Base-by-base conservation (phyloP, 192 early-diverging fungal species). In the Coemansia sp. region DNA sequence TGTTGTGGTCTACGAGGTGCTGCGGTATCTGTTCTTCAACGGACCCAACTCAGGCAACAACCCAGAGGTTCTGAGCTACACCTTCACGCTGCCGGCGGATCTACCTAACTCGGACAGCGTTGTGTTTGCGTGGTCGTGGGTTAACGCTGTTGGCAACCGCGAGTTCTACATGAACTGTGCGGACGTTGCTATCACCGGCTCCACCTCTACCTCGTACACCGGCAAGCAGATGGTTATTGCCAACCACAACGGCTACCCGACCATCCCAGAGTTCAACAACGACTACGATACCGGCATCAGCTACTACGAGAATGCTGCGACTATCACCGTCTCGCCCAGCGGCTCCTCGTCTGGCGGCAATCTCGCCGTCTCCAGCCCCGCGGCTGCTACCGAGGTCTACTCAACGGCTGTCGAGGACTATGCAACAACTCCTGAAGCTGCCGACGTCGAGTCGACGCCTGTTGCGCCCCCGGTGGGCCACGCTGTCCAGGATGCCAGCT, bases 141-240 rank as follows among this genome's bases (percentile, higher is more conserved):
- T 89, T 52, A 89, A 89, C 57, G 89, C 90, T 18, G 69, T 86
- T 18, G 89, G 87, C 4, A 88, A 88, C 71, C 84, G 86, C 48
- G 91, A 92, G 77, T 90, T 85, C 66, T 92, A 92, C 74, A 89
- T 87, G 86, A 86, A 88, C 64, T 91, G 90, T 64, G 90, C 87
- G n/a, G 89, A 91, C 73, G 81, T 92, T 40, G 84, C 84, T 49
- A 85, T 91, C 67, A 61, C 69, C 5, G 85, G 87, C 15, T 68
- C 74, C 2, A 18, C 46, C 16, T 52, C 69, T 1, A 56, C 41
- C 5, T 64, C 71, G 45, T 76, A 83, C 60, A 84, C 88, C 0
- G 84, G 84, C 49, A 82, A 79, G 68, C 59, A 80, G 57, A 74
- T 83, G 71, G 62, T 79, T n/a, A 84, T 85, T 72, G 86, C 85